These are phyloP conservation scores for Schwanniomyces pseudopolymorphus DNA, from an alignment of 805 yeast genomes.

Conservation along the genomic window DNA sequence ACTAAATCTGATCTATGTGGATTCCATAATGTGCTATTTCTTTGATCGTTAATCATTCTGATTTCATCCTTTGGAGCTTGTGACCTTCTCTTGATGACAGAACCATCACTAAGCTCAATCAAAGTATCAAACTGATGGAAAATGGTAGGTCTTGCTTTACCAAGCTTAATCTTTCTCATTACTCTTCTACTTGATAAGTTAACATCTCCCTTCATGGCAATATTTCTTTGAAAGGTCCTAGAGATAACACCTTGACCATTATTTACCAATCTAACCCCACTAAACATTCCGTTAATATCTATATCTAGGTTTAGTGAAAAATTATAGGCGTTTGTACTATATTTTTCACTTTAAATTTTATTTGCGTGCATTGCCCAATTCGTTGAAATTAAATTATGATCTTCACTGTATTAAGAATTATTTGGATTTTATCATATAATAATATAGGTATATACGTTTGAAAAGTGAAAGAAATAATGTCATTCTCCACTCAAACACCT, in stretches of 20 bases:
- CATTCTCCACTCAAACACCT: constrained; percentile 90
- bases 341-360: constrained; percentile 1
- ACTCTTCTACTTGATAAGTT: constrained; percentile 55
- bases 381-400: constrained; percentile 1
- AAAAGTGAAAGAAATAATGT: constrained; percentile 48
- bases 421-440: not conserved
- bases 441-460: not conserved
- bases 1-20: constrained; percentile 76
- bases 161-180: constrained; percentile 64
- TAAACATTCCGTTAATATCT: not conserved
- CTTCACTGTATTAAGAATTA: not conserved
- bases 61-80: constrained; percentile 87
- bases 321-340: not conserved
- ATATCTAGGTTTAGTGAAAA: not conserved
- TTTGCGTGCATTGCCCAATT: not conserved
- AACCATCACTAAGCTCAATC: constrained; percentile 93
- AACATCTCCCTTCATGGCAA: constrained; percentile 36
- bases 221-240: constrained; percentile 10
- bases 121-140: constrained; percentile 85
- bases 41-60: constrained; percentile 83
- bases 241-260: constrained; percentile 2
- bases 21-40: constrained; percentile 87
- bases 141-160: constrained; percentile 91
- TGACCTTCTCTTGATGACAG: constrained; percentile 78
- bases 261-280: not conserved